These are phyloP conservation scores for Eimeria praecox DNA, from an alignment of 169 alveolate species.

Conservation along the genomic window DNA sequence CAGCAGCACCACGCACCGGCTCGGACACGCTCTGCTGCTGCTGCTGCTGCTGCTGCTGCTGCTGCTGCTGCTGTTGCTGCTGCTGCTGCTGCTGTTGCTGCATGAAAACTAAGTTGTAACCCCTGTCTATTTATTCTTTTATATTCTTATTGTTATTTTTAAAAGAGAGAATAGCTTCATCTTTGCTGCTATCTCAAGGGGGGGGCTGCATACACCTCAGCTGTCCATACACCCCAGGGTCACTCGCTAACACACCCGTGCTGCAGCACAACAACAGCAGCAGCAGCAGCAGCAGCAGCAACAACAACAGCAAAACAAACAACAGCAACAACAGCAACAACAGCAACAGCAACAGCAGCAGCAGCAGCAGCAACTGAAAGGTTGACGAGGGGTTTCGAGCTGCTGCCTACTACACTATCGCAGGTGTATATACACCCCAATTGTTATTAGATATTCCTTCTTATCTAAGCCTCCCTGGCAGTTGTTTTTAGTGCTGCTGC, in stretches of 20 bases:
- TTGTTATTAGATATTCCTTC: not conserved
- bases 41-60: conserved; percentile 4
- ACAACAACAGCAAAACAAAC: not conserved
- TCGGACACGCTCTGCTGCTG: not conserved
- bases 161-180: not conserved
- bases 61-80: not conserved
- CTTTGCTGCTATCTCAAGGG: not conserved
- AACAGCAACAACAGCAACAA: not conserved
- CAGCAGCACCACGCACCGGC: not conserved
- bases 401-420: too few relatives aligned
- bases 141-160: not conserved
- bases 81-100: not conserved
- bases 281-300: not conserved
- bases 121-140: not conserved
- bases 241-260: not conserved
- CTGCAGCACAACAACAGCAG: not conserved
- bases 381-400: too few relatives aligned
- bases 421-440: not conserved
- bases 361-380: too few relatives aligned
- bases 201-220: too few relatives aligned
- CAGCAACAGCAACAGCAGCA: not conserved
- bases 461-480: too few relatives aligned
- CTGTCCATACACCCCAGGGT: too few relatives aligned
- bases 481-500: too few relatives aligned
- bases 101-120: not conserved